Evolutionary conservation across 208 protist species (phyloP), one percentile per base, ranked within the genome.

Genomic region (Leptomonas seymouri): DNA sequence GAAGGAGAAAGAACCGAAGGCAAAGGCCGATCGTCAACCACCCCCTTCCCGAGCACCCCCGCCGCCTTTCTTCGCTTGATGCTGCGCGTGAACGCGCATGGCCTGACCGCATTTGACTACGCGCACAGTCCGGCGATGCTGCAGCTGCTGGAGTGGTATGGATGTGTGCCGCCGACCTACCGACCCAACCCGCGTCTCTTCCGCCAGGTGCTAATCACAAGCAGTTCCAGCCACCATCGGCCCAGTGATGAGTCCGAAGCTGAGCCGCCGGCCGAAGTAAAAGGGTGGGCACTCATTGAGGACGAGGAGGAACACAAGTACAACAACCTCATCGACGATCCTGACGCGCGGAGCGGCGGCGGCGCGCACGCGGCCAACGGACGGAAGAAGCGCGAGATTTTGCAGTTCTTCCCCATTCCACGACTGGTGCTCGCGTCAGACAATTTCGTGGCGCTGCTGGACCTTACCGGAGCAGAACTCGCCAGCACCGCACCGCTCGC

Each of bases 31-130:
- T 6, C 23, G 21, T 2, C 58, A 21, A 25, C 15, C 3, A 18
- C 45, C 3, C 44, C 25, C 20, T 28, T 67, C 6, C 49, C 46
- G 1, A 14, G 34, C 34, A 67, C 34, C 36, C 81, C 86, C 2
- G 70, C 80, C 12, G 39, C 48, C 28, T 94, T 92, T 50, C 54
- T 94, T 21, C 86, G 84, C 14, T 65, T 80, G 42, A 89, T 94
- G 86, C 70, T 94, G 21, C 76, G 72, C n/a, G 71, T 73, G 25
- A 94, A 94, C 65, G 74, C 79, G 16, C 76, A 90, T 62, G 89
- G 89, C 12, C 78, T 94, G 20, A 86, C 89, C 34, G 74, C 89
- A 1, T 92, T 94, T 67, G 89, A 94, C 80, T 94, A 94, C 64
- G 86, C 89, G 0, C 82, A 78, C 28, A 87, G 84, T 23, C 74